These are phyloP conservation scores for Lizanozyma gosingica DNA, from an alignment of 1,139 yeast species.

Conservation along the genomic window DNA sequence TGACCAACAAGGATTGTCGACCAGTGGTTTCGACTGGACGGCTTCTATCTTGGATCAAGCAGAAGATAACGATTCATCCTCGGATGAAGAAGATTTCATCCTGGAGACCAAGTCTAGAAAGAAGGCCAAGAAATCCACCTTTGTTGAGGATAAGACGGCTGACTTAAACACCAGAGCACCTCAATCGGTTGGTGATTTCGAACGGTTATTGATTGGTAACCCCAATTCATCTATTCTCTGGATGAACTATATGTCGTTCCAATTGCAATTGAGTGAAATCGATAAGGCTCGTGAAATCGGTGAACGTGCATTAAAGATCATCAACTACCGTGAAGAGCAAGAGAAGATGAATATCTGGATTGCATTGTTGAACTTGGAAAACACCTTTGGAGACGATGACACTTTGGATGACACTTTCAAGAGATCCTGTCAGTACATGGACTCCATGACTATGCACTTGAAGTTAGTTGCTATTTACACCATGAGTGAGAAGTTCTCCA, in stretches of 20 bases:
- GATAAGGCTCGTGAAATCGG: conserved; percentile 93
- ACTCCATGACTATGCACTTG: conserved; percentile 69
- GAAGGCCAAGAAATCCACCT: conserved; percentile 33
- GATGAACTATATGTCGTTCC: conserved; percentile 99
- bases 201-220: conserved; percentile 79
- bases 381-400: conserved; percentile 83
- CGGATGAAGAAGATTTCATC: conserved; percentile 50
- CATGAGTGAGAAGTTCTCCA: conserved; percentile 59
- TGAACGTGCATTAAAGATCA: conserved; percentile 84
- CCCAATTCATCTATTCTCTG: conserved; percentile 91
- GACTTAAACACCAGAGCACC: conserved; percentile 81
- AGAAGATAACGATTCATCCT: conserved; percentile 43
- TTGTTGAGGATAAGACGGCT: conserved; percentile 74
- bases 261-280: conserved; percentile 83
- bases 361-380: conserved; percentile 88
- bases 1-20: conserved; percentile 50
- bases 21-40: conserved; percentile 90
- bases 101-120: conserved; percentile 34
- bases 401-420: conserved; percentile 72
- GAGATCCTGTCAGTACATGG: conserved; percentile 87
- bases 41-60: conserved; percentile 81
- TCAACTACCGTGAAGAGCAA: conserved; percentile 83
- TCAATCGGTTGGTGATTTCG: conserved; percentile 85
- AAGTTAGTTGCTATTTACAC: conserved; percentile 69
- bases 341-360: conserved; percentile 95